A percentile compares a stretch with the other conserved stretches of the same genome.
phyloP scores from a whole-genome alignment of 108 stramenopile species.

The Cylindrotheca fusiformis region DNA sequence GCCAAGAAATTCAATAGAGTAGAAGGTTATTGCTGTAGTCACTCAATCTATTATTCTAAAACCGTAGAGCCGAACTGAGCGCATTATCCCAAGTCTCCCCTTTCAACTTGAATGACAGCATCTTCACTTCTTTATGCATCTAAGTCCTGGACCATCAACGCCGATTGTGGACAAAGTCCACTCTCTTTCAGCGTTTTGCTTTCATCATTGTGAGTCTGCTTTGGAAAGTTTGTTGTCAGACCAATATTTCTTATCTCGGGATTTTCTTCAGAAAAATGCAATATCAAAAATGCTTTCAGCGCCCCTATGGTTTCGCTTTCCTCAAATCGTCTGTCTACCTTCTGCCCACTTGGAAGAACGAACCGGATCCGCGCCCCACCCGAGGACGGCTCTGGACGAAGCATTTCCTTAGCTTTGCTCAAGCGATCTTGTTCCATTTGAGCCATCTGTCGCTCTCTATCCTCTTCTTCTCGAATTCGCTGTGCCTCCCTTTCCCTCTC shows the following conservation, averaged over 20 bases:
- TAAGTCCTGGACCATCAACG: conserved; percentile 87
- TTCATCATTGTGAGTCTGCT: conserved; percentile 49
- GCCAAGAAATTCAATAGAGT: too few relatives aligned
- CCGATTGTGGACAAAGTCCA: conserved; percentile 72
- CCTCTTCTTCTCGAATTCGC: conserved; percentile 10
- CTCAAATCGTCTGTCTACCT: conserved; percentile 72
- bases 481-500: conserved; percentile 32
- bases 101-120: too few relatives aligned
- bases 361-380: conserved; percentile 63
- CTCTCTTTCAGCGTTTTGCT: conserved; percentile 59
- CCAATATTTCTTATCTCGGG: conserved; percentile 48
- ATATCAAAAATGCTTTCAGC: conserved; percentile 63
- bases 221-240: conserved; percentile 76
- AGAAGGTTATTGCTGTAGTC: too few relatives aligned
- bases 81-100: too few relatives aligned
- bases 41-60: too few relatives aligned
- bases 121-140: conserved; percentile 82
- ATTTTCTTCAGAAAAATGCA: conserved; percentile 67
- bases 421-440: conserved; percentile 45
- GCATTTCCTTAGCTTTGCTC: conserved; percentile 34
- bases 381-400: conserved; percentile 31
- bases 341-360: conserved; percentile 70
- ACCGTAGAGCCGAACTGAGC: too few relatives aligned
- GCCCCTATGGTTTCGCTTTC: conserved; percentile 54
- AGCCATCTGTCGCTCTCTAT: conserved; percentile 19